These are phyloP conservation scores for Eucalyptus pauciflora DNA, from an alignment of 345 rosid genomes.

Conservation along the genomic window DNA sequence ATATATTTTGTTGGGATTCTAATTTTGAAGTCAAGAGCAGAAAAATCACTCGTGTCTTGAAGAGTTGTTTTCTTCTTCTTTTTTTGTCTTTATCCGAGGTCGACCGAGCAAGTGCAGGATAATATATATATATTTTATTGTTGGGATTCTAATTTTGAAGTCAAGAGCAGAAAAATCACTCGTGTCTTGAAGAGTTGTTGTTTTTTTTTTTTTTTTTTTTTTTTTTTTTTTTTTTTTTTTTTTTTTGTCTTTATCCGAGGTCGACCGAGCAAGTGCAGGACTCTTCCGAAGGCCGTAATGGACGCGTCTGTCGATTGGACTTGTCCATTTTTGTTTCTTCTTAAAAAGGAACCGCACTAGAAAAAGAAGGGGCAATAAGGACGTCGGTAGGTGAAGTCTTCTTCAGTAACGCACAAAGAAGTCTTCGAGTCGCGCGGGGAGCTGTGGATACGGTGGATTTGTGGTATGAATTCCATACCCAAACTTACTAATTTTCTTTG, in stretches of 20 bases:
- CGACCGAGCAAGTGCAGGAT: neutral
- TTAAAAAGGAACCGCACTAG: neutral
- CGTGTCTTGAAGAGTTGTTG: too few relatives aligned
- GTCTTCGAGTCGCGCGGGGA: neutral
- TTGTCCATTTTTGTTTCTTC: neutral
- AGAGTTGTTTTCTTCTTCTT: neutral
- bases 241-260: neutral
- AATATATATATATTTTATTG: too few relatives aligned
- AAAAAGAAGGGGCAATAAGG: neutral
- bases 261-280: neutral
- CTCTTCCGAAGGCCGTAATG: neutral
- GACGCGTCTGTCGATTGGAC: neutral
- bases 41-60: too few relatives aligned
- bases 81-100: neutral
- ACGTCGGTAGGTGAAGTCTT: neutral
- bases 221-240: too few relatives aligned
- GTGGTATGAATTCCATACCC: neutral
- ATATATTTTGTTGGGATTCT: neutral
- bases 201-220: too few relatives aligned
- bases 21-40: neutral
- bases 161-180: too few relatives aligned
- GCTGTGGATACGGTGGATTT: neutral
- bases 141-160: too few relatives aligned
- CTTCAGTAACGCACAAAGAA: neutral
- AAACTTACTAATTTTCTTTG: neutral